Percentiles rank a stretch among this genome's conserved stretches.
These are phyloP conservation scores for Pyrrhoderma noxium DNA, from an alignment of 1,284 basidiomycete species.

Conservation along the genomic window DNA sequence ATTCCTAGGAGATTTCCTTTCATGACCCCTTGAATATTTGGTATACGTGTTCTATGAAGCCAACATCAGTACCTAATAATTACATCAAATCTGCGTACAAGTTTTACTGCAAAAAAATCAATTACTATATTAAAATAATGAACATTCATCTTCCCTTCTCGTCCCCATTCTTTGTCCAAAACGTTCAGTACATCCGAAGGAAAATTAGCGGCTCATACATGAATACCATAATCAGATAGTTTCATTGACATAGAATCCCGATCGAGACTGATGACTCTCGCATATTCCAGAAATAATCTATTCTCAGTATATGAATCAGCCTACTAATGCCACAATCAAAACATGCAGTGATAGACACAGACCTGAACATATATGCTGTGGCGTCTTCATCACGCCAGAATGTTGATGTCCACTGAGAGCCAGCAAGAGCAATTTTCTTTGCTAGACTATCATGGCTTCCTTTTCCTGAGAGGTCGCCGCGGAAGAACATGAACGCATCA, in stretches of 20 bases:
- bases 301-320: neutral
- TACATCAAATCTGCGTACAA: too few relatives aligned
- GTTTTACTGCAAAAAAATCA: too few relatives aligned
- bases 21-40: too few relatives aligned
- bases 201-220: too few relatives aligned
- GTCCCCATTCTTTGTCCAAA: too few relatives aligned
- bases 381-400: slow-evolving; percentile 63
- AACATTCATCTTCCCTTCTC: too few relatives aligned
- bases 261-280: slow-evolving; percentile 30
- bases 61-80: too few relatives aligned
- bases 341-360: slow-evolving; percentile 15
- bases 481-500: slow-evolving; percentile 53
- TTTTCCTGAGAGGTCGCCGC: slow-evolving; percentile 37
- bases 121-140: too few relatives aligned
- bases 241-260: slow-evolving; percentile 27
- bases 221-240: slow-evolving; percentile 9
- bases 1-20: too few relatives aligned
- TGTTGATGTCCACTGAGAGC: slow-evolving; percentile 49
- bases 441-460: slow-evolving; percentile 48
- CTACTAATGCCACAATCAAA: neutral
- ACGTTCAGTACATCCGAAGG: too few relatives aligned
- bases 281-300: slow-evolving; percentile 38
- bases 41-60: too few relatives aligned
- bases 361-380: slow-evolving; percentile 58
- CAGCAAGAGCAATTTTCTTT: slow-evolving; percentile 47